These are phyloP conservation scores for Metarhizium brunneum DNA, from an alignment of 2,329 filamentous ascomycete genomes.

Conservation along the genomic window DNA sequence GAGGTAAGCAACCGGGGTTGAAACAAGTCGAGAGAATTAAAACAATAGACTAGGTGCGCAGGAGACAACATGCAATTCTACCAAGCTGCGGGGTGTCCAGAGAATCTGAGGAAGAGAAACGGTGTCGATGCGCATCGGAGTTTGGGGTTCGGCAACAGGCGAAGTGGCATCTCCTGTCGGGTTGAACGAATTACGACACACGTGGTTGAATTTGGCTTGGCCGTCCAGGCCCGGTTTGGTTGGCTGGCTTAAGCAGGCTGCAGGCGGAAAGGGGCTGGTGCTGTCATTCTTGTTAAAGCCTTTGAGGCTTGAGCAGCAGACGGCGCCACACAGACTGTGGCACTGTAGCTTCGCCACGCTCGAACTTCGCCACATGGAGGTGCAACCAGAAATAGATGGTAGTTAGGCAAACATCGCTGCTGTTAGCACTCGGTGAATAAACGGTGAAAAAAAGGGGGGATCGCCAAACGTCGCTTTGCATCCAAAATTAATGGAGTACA, in stretches of 20 bases:
- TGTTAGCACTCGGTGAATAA: too few relatives aligned
- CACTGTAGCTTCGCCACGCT: too few relatives aligned
- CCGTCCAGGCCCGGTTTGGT: not conserved
- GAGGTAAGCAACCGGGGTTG: not conserved
- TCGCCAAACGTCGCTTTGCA: too few relatives aligned
- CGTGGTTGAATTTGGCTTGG: constrained; percentile 5
- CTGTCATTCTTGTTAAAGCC: too few relatives aligned
- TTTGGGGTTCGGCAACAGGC: not conserved
- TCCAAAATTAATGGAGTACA: too few relatives aligned
- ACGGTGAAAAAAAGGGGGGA: too few relatives aligned
- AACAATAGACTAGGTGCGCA: not conserved
- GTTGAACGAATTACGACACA: constrained; percentile 4
- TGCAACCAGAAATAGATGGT: too few relatives aligned
- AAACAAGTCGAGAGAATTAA: not conserved
- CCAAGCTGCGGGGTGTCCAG: not conserved
- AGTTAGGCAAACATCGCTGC: too few relatives aligned
- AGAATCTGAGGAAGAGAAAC: not conserved
- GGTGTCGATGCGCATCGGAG: not conserved
- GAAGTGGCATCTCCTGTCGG: not conserved
- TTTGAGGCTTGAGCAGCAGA: not conserved
- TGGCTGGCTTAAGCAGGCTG: not conserved
- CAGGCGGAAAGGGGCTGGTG: too few relatives aligned
- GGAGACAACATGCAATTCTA: not conserved
- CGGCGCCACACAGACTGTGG: too few relatives aligned
- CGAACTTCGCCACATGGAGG: too few relatives aligned